Percentiles rank a stretch among this genome's conserved stretches.
These are phyloP conservation scores for Litchi chinensis DNA, from an alignment of 345 rosid species.

Conservation along the genomic window DNA sequence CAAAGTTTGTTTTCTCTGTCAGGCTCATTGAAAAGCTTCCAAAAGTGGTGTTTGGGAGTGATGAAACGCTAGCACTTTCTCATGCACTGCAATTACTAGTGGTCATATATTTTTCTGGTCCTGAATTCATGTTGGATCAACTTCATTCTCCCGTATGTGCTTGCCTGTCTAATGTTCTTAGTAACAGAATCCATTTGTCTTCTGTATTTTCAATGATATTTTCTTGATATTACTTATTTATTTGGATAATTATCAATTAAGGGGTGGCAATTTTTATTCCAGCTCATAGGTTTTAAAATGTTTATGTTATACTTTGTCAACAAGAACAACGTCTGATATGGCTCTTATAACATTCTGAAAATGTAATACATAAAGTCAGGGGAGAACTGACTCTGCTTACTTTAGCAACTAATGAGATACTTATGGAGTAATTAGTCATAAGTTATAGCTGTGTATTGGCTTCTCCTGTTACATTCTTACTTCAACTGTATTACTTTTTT, in stretches of 20 bases:
- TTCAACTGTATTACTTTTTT: not conserved
- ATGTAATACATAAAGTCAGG: not conserved
- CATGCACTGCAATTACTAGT: constrained; percentile 80
- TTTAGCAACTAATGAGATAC: not conserved
- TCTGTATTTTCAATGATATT: not conserved
- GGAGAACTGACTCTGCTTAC: not conserved
- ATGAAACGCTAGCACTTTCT: constrained; percentile 68
- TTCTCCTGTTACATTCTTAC: not conserved
- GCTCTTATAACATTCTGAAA: not conserved
- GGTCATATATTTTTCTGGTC: constrained; percentile 81
- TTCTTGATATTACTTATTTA: not conserved
- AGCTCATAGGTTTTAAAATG: not conserved
- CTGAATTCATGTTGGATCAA: constrained; percentile 62
- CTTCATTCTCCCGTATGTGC: constrained; percentile 89
- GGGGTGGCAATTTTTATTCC: not conserved
- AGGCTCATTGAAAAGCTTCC: constrained; percentile 93
- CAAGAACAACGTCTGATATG: not conserved
- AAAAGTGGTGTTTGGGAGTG: constrained; percentile 69
- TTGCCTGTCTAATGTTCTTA: constrained; percentile 5
- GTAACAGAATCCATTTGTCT: not conserved
- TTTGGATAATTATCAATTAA: not conserved
- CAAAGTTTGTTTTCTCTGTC: constrained; percentile 18
- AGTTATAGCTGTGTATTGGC: constrained; percentile 6
- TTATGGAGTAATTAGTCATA: not conserved
- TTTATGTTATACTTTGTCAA: not conserved